phyloP scores from a whole-genome alignment of 768 basidiomycete species.

The Dacryopinax spathularia region DNA sequence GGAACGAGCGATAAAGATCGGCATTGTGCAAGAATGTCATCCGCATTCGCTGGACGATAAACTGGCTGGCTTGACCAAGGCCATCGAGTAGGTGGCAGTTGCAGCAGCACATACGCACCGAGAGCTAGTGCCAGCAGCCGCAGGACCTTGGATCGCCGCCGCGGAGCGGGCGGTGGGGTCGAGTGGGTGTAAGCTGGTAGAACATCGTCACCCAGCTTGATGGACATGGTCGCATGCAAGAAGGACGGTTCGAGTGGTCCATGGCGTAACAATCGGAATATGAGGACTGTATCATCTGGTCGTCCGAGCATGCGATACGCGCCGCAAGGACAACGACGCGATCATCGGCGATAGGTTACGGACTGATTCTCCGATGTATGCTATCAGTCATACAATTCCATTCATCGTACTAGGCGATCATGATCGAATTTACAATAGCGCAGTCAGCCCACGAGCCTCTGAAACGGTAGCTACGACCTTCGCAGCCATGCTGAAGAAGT shows the following conservation, averaged over 20 bases:
- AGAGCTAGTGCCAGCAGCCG: background rate
- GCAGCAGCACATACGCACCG: background rate
- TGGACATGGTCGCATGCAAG: background rate
- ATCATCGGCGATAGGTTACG: too few relatives aligned
- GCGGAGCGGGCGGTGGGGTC: background rate
- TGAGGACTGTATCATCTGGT: too few relatives aligned
- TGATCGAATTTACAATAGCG: conserved; percentile 34
- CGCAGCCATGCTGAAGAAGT: conserved; percentile 33
- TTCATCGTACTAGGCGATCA: too few relatives aligned
- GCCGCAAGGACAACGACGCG: too few relatives aligned
- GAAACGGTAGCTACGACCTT: conserved; percentile 45
- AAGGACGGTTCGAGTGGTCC: background rate
- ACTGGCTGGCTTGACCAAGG: background rate
- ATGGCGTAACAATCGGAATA: too few relatives aligned
- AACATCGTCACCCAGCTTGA: background rate
- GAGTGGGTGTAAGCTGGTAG: background rate
- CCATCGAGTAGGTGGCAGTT: background rate
- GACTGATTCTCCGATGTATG: too few relatives aligned
- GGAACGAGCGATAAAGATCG: conserved; percentile 19
- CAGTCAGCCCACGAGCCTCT: conserved; percentile 33
- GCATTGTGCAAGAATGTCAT: conserved; percentile 16
- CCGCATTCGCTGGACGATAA: conserved; percentile 8
- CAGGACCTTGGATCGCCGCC: background rate
- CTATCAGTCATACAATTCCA: too few relatives aligned
- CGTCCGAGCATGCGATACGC: too few relatives aligned